phyloP scores from a whole-genome alignment of 495 filamentous ascomycete genomes.

The Daldinia concentrica region DNA sequence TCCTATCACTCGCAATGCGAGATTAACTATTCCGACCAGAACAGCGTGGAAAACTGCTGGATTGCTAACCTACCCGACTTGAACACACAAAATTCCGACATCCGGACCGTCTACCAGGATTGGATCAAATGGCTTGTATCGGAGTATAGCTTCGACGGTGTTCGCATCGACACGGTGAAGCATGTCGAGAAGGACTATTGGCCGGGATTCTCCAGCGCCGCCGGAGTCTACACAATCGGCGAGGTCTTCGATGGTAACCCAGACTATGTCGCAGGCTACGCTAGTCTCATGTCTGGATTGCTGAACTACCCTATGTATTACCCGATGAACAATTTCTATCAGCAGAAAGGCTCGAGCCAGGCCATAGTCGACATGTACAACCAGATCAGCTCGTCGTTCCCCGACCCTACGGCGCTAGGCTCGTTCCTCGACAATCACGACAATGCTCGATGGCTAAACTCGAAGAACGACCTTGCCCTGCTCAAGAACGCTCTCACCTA shows the following conservation, averaged over 20 bases:
- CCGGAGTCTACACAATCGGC: slow-evolving; percentile 75
- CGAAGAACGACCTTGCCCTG: slow-evolving; percentile 64
- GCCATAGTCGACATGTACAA: slow-evolving; percentile 68
- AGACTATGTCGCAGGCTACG: slow-evolving; percentile 70
- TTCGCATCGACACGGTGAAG: slow-evolving; percentile 79
- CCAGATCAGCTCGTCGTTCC: slow-evolving; percentile 58
- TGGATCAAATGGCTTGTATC: slow-evolving; percentile 73
- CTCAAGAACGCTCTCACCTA: slow-evolving; percentile 76
- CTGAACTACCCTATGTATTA: slow-evolving; percentile 71
- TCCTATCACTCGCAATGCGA: slow-evolving; percentile 75
- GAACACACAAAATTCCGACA: slow-evolving; percentile 66
- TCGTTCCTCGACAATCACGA: slow-evolving; percentile 87
- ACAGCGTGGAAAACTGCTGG: slow-evolving; percentile 67
- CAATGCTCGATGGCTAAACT: slow-evolving; percentile 69
- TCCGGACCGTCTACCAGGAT: slow-evolving; percentile 66
- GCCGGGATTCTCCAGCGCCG: slow-evolving; percentile 67
- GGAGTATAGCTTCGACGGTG: slow-evolving; percentile 79
- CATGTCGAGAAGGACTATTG: slow-evolving; percentile 79
- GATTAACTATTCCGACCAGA: slow-evolving; percentile 71
- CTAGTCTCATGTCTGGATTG: slow-evolving; percentile 68
- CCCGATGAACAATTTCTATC: slow-evolving; percentile 68
- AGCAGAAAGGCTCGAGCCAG: slow-evolving; percentile 65
- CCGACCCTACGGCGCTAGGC: slow-evolving; percentile 54
- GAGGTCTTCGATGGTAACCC: slow-evolving; percentile 74
- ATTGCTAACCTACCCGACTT: slow-evolving; percentile 74